phyloP scores from a whole-genome alignment of 768 basidiomycete genomes.

The Boletus tomentosulus region DNA sequence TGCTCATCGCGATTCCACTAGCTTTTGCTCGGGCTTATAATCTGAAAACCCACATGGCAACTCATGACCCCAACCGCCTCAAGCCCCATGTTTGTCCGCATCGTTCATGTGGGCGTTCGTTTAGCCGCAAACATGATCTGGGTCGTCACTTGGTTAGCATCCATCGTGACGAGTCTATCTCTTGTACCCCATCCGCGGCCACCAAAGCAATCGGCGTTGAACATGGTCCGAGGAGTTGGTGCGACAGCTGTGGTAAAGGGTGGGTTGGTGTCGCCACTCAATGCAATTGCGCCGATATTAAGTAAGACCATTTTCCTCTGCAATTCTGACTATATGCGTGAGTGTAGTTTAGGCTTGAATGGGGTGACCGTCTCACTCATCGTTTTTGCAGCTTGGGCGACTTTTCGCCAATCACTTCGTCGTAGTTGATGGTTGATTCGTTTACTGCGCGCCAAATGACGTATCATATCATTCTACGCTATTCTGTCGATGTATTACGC shows the following conservation, averaged over 20 bases:
- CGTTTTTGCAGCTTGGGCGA: slow-evolving; percentile 28
- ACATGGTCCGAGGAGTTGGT: slow-evolving; percentile 62
- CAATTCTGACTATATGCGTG: slow-evolving; percentile 27
- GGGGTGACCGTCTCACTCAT: slow-evolving; percentile 14
- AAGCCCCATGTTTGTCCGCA: slow-evolving; percentile 91
- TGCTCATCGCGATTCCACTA: slow-evolving; percentile 24
- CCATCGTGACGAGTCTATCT: slow-evolving; percentile 65
- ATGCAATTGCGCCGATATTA: slow-evolving; percentile 64
- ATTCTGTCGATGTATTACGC: slow-evolving; percentile 53
- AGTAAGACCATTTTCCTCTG: slow-evolving; percentile 38
- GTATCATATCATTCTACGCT: slow-evolving; percentile 34
- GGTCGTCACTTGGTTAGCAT: slow-evolving; percentile 87
- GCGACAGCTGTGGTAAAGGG: slow-evolving; percentile 70
- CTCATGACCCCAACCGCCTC: slow-evolving; percentile 86
- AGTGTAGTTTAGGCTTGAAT: slow-evolving; percentile 3
- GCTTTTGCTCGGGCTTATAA: slow-evolving; percentile 94
- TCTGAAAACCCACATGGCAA: slow-evolving; percentile 91
- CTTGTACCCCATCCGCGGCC: slow-evolving; percentile 35
- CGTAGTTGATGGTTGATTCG: slow-evolving; percentile 38
- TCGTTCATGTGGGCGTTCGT: slow-evolving; percentile 80
- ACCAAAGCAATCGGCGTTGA: slow-evolving; percentile 64
- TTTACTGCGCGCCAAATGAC: slow-evolving; percentile 29
- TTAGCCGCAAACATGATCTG: slow-evolving; percentile 92
- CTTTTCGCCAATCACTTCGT: slow-evolving; percentile 37
- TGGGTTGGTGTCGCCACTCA: slow-evolving; percentile 50